Conservation (phyloP, 2,329 filamentous ascomycete species). For the Graphilbum ipis-grandicollis region DNA sequence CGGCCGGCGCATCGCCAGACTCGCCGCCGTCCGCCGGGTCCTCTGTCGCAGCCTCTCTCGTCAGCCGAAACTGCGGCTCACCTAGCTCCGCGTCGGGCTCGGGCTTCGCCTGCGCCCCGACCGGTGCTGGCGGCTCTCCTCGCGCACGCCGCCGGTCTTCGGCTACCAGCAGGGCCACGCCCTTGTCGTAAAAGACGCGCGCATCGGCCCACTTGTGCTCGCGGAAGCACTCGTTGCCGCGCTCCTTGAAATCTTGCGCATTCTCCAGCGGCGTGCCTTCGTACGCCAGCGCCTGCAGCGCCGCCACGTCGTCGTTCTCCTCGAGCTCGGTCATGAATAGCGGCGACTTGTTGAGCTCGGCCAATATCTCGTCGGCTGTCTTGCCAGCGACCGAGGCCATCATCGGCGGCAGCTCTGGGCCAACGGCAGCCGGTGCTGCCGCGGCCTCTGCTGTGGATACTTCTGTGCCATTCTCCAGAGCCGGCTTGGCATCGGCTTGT, state of each 20-base stretch:
- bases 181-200: conserved; percentile 81
- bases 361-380: conserved; percentile 36
- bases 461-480: too few relatives aligned
- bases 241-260: conserved; percentile 69
- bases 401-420: conserved; percentile 28
- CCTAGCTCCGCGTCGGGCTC: neutral
- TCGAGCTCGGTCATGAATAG: conserved; percentile 94
- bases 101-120: neutral
- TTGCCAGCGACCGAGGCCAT: conserved; percentile 23
- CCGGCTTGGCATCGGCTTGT: too few relatives aligned
- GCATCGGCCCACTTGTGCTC: conserved; percentile 63
- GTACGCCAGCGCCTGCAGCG: conserved; percentile 76
- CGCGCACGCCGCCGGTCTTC: conserved; percentile 39
- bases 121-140: conserved; percentile 14
- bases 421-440: neutral
- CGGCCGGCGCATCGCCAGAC: conserved; percentile 25
- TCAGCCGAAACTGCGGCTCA: neutral
- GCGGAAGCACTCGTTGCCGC: conserved; percentile 78
- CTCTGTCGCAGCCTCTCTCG: neutral
- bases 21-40: neutral
- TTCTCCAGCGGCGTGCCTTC: conserved; percentile 82
- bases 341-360: conserved; percentile 46
- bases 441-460: neutral
- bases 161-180: conserved; percentile 50
- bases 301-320: conserved; percentile 71